These are phyloP conservation scores for Microdochium nivale DNA, from an alignment of 2,329 filamentous ascomycete species.

Conservation along the genomic window DNA sequence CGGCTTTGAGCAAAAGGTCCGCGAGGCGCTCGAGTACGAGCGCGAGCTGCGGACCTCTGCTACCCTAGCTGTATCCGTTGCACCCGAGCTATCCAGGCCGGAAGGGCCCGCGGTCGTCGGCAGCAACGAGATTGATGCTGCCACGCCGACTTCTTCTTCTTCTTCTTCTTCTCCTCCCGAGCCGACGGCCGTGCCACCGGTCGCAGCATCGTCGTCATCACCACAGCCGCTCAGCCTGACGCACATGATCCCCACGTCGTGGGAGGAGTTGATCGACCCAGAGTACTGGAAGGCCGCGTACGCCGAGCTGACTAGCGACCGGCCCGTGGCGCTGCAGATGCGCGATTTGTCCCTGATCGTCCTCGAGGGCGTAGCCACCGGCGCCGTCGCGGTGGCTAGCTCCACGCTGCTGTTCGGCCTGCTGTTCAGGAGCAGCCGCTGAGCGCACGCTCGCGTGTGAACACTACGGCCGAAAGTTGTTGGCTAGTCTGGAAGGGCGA, in stretches of 20 bases:
- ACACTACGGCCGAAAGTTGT: no score
- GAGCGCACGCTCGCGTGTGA: no score
- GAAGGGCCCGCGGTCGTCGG: slow-evolving; percentile 3
- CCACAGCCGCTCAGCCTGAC: neutral
- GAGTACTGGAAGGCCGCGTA: slow-evolving; percentile 38
- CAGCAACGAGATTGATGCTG: slow-evolving; percentile 3
- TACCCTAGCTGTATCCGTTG: slow-evolving; percentile 26
- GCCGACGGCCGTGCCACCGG: neutral
- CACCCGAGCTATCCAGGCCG: slow-evolving; percentile 7
- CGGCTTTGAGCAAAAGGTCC: slow-evolving; percentile 73
- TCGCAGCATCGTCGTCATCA: neutral
- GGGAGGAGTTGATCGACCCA: slow-evolving; percentile 35
- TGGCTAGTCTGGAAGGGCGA: no score
- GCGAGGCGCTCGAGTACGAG: slow-evolving; percentile 61
- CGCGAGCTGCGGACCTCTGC: slow-evolving; percentile 38
- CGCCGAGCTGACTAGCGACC: slow-evolving; percentile 57
- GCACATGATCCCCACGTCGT: slow-evolving; percentile 12
- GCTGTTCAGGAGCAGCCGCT: neutral
- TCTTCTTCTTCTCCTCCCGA: slow-evolving; percentile 1
- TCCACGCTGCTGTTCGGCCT: slow-evolving; percentile 30
- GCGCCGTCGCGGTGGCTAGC: slow-evolving; percentile 51
- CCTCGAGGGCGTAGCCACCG: slow-evolving; percentile 57
- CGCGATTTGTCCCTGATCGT: slow-evolving; percentile 62
- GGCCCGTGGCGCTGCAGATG: slow-evolving; percentile 54
- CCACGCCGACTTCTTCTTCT: no score